phyloP scores from a whole-genome alignment of 805 yeast genomes.

The Ogataea dorogensis region DNA sequence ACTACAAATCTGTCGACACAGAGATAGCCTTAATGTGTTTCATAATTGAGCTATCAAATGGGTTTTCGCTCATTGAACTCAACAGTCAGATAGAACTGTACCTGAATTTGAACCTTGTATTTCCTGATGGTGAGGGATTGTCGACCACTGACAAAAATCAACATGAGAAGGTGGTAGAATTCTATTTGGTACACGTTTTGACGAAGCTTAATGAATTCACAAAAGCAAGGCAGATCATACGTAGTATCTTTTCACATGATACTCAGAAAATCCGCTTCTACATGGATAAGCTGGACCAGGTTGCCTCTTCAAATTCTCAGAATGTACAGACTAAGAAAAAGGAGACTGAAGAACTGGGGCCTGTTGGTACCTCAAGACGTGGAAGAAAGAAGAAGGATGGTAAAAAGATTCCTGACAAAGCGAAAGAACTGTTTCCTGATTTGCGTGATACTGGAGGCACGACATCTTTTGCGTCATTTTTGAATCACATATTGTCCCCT shows the following conservation, averaged over 20 bases:
- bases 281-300: conserved; percentile 15
- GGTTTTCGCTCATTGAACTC: conserved; percentile 20
- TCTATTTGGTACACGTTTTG: conserved; percentile 28
- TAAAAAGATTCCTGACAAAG: background rate
- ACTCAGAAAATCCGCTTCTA: conserved; percentile 16
- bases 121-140: conserved; percentile 22
- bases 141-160: conserved; percentile 4
- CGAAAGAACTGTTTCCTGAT: conserved; percentile 3
- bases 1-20: conserved; percentile 20
- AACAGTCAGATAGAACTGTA: conserved; percentile 27
- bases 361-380: background rate
- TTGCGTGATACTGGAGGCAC: background rate
- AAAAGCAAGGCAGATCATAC: conserved; percentile 21
- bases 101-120: conserved; percentile 15
- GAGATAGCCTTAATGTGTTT: conserved; percentile 32
- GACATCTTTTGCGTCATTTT: conserved; percentile 1
- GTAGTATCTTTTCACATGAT: conserved; percentile 19
- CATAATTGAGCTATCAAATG: conserved; percentile 32
- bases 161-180: conserved; percentile 23
- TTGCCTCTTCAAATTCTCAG: background rate
- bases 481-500: conserved; percentile 4
- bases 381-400: conserved; percentile 1
- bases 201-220: conserved; percentile 20
- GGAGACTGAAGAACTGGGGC: conserved; percentile 3
- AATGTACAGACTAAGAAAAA: conserved; percentile 5